Base-by-base conservation (phyloP, 225 moss, liverwort and hornwort genomes). In the Pseudisothecium myosuroides region DNA sequence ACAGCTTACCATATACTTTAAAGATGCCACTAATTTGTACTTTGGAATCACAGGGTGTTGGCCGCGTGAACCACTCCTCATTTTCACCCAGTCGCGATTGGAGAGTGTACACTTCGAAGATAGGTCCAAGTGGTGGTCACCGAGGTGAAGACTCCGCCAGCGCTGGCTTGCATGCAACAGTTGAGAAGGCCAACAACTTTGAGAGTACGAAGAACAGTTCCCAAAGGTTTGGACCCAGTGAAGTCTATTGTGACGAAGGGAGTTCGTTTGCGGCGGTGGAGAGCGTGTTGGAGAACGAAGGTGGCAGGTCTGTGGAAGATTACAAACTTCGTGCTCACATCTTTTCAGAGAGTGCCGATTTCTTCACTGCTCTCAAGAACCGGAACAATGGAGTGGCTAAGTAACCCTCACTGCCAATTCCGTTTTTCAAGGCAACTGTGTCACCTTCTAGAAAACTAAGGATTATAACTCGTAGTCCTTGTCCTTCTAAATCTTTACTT, bases 271-370 rank as follows among this genome's bases (percentile, higher is more conserved):
- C 85, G 81, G 85, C 89, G 28, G 62, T 85, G 56, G 92, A 88
- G 82, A 92, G 39, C 17, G 90, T 93, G 84, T 50, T 94, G 66
- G 92, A 93, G 36, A 85, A 63, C 43, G 94, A 93, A 11, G 94
- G 92, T 6, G 94, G 94, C 50, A 94, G 87, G 59, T 92, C 93
- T 2, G 79, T 76, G 59, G 89, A 92, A 43, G 94, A 93, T 85
- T 94, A 94, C 87, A 92, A 90, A 84, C 90, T 55, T 80, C 89
- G 94, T 26, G 94, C 94, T 82, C 62, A 90, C 82, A 90, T 94
- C 69, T 94, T 94, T 69, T 74, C 87, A 6, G 91, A 89, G 81
- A 93, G 94, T 77, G 94, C 85, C 41, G 43, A 71, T 59, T 92
- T 92, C 84, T 91, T 91, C 75, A 63, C 87, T 66, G 94, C 92